These are phyloP conservation scores for Inonotus hispidus DNA, from an alignment of 1,284 basidiomycete species.

Conservation along the genomic window DNA sequence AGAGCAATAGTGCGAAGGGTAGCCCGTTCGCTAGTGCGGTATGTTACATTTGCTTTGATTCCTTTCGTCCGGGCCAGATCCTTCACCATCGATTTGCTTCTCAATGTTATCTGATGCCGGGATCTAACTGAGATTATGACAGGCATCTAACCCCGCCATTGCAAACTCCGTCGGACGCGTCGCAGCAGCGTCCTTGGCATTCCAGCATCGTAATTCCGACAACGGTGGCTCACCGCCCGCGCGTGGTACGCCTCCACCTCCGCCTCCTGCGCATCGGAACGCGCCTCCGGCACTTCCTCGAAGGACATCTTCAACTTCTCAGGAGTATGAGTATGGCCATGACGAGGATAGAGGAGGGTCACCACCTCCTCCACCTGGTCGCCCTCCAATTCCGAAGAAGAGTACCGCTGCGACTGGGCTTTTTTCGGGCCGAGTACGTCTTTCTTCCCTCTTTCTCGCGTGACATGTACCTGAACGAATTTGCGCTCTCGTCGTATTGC, in stretches of 20 bases:
- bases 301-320: slow-evolving; percentile 34
- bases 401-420: neutral
- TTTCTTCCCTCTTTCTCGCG: neutral
- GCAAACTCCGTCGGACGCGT: slow-evolving; percentile 40
- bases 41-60: neutral
- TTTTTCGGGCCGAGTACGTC: neutral
- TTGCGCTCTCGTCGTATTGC: neutral
- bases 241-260: slow-evolving; percentile 32
- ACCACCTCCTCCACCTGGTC: slow-evolving; percentile 6
- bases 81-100: too few relatives aligned
- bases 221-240: slow-evolving; percentile 22
- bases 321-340: neutral
- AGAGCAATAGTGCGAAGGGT: slow-evolving; percentile 15
- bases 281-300: slow-evolving; percentile 32
- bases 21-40: slow-evolving; percentile 16
- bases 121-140: too few relatives aligned
- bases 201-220: slow-evolving; percentile 22
- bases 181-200: slow-evolving; percentile 44
- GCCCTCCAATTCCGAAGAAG: slow-evolving; percentile 28
- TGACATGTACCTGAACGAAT: neutral
- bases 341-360: neutral
- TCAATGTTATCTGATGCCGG: too few relatives aligned
- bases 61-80: too few relatives aligned
- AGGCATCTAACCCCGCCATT: slow-evolving; percentile 35
- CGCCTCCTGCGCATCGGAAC: slow-evolving; percentile 31